A percentile compares a stretch with the other conserved stretches of the same genome.
These are phyloP conservation scores for Lasiodiplodia citricola DNA, from an alignment of 2,329 filamentous ascomycete species.

Conservation along the genomic window DNA sequence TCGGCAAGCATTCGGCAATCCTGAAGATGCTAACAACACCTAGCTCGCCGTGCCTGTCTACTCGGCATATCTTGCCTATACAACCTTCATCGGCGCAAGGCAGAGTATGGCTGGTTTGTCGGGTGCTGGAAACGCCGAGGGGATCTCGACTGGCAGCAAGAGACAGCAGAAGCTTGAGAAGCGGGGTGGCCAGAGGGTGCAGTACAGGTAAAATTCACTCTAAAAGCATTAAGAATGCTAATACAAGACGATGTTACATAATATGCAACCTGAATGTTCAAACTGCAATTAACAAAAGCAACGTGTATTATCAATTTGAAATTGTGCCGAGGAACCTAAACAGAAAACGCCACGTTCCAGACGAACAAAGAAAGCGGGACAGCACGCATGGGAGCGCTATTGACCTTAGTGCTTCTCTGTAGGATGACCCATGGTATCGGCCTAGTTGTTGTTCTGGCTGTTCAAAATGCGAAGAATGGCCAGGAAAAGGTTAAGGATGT, in stretches of 20 bases:
- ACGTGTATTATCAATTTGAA: neutral
- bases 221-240: neutral
- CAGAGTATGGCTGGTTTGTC: conserved; percentile 49
- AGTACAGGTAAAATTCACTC: conserved; percentile 48
- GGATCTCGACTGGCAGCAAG: conserved; percentile 45
- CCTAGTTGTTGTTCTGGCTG: conserved; percentile 87
- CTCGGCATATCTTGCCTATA: conserved; percentile 51
- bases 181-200: conserved; percentile 55
- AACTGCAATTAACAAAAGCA: neutral
- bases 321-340: neutral
- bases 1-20: neutral
- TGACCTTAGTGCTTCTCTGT: neutral
- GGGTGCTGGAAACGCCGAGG: conserved; percentile 40
- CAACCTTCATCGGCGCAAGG: conserved; percentile 52
- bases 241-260: neutral
- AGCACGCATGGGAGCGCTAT: neutral
- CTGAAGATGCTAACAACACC: conserved; percentile 4
- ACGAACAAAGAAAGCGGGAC: neutral
- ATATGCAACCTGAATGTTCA: neutral
- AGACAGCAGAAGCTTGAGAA: conserved; percentile 59
- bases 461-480: conserved; percentile 95
- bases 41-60: conserved; percentile 53
- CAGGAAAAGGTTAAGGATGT: conserved; percentile 96
- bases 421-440: neutral
- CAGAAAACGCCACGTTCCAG: neutral